phyloP scores from a whole-genome alignment of 2,329 filamentous ascomycete species.

The Westerdykella aurantiaca region DNA sequence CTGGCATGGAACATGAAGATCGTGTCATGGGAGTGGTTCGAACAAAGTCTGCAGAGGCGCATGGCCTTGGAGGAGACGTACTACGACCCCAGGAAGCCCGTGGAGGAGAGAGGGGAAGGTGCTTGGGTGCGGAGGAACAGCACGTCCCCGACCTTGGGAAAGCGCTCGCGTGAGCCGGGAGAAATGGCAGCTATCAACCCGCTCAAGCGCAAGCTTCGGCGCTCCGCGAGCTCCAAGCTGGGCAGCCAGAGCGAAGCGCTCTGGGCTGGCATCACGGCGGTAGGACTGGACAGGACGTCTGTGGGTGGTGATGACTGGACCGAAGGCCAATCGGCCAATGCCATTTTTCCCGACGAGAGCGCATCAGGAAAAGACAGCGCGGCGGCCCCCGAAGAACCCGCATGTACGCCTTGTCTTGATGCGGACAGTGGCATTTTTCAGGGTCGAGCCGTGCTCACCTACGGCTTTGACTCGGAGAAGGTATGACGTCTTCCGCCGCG shows the following conservation, averaged over 20 bases:
- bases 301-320: slow-evolving; percentile 32
- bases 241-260: slow-evolving; percentile 72
- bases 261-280: slow-evolving; percentile 80
- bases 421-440: slow-evolving; percentile 39
- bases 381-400: neutral
- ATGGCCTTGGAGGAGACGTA: slow-evolving; percentile 86
- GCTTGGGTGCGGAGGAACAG: slow-evolving; percentile 57
- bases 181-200: slow-evolving; percentile 40
- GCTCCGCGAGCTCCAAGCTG: slow-evolving; percentile 79
- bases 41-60: slow-evolving; percentile 73
- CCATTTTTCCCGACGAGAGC: slow-evolving; percentile 12
- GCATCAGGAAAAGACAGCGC: slow-evolving; percentile 4
- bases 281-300: slow-evolving; percentile 19
- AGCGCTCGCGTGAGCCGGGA: slow-evolving; percentile 29
- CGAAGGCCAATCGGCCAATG: slow-evolving; percentile 21
- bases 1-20: slow-evolving; percentile 72
- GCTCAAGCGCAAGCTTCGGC: slow-evolving; percentile 69
- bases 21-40: slow-evolving; percentile 78
- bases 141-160: slow-evolving; percentile 38
- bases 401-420: too few species aligned
- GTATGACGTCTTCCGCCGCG: slow-evolving; percentile 18
- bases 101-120: slow-evolving; percentile 66
- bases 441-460: slow-evolving; percentile 37
- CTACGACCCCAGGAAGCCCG: slow-evolving; percentile 70
- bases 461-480: slow-evolving; percentile 43